phyloP scores from a whole-genome alignment of 495 filamentous ascomycete species.

The Glonium stellatum region DNA sequence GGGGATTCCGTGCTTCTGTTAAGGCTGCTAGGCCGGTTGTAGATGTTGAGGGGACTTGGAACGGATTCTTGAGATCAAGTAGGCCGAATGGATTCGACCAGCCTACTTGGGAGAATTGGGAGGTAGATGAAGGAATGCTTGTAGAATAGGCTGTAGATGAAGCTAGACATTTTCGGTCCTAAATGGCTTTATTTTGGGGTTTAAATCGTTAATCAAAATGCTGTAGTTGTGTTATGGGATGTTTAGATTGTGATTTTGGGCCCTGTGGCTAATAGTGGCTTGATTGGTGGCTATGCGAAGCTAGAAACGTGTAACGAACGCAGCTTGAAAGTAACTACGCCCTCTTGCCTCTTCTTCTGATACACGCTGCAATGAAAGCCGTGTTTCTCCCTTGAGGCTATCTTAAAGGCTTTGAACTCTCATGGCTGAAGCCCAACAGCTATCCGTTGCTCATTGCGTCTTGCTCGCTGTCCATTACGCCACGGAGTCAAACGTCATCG shows the following conservation, averaged over 20 bases:
- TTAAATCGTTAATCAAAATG: neutral
- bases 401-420: neutral
- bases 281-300: too few species aligned
- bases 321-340: neutral
- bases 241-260: too few species aligned
- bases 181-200: neutral
- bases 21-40: constrained; percentile 49
- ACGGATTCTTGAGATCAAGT: constrained; percentile 48
- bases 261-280: neutral
- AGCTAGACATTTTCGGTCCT: neutral
- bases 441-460: constrained; percentile 54
- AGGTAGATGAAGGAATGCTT: constrained; percentile 39
- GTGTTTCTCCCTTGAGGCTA: neutral
- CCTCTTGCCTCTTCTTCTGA: neutral
- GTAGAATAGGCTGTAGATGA: constrained; percentile 6
- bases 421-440: constrained; percentile 22
- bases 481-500: constrained; percentile 50
- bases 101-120: constrained; percentile 46
- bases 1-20: constrained; percentile 43
- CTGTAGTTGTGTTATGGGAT: too few species aligned
- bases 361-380: neutral
- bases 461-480: constrained; percentile 59
- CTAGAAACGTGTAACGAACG: neutral
- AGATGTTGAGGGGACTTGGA: constrained; percentile 43
- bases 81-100: constrained; percentile 54